Evolutionary conservation across 1,139 yeast genomes (phyloP).

Genomic region (Arxiozyma slooffiae): DNA sequence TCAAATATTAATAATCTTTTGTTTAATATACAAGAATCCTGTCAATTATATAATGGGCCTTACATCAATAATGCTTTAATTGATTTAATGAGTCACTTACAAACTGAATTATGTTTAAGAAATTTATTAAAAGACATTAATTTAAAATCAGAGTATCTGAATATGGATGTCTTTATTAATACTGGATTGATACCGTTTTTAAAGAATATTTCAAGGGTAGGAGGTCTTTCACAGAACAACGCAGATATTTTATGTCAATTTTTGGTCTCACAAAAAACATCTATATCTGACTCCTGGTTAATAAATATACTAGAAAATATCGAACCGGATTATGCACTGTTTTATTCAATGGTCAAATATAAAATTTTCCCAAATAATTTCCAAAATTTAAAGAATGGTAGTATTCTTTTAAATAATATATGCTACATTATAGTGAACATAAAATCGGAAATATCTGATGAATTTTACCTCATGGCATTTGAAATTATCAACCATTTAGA

Average conservation of each 20-base stretch:
- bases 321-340: not conserved
- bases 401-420: not conserved
- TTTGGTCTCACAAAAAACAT: not conserved
- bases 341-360: not conserved
- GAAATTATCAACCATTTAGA: not conserved
- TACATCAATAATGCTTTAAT: conserved; percentile 3
- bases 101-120: conserved; percentile 9
- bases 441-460: not conserved
- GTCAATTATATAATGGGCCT: not conserved
- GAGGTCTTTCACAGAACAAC: not conserved
- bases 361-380: conserved; percentile 1
- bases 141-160: not conserved
- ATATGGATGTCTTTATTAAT: conserved; percentile 3
- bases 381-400: not conserved
- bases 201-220: conserved; percentile 2
- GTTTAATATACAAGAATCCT: not conserved
- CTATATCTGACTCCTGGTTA: not conserved
- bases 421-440: conserved; percentile 2
- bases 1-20: not conserved
- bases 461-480: not conserved
- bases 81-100: conserved; percentile 7
- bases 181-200: conserved; percentile 9
- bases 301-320: not conserved
- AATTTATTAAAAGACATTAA: conserved; percentile 9
- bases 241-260: conserved; percentile 1